A percentile compares a stretch with the other conserved stretches of the same genome.
Evolutionary conservation across 768 basidiomycete genomes (phyloP).

Genomic region (Suillus subluteus): DNA sequence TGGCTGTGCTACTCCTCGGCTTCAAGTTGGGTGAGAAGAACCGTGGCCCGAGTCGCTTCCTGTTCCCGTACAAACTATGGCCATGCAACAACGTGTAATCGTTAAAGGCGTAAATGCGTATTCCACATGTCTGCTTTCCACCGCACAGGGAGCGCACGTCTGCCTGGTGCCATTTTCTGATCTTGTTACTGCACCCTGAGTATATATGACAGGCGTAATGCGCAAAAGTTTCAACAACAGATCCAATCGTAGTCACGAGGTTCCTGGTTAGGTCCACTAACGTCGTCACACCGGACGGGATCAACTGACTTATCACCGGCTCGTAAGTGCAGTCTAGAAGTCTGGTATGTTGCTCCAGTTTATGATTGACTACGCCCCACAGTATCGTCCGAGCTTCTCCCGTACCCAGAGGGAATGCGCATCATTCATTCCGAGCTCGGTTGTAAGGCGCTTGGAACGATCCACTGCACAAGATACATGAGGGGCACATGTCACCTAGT

Average conservation of each 20-base stretch:
- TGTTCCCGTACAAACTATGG: conserved; percentile 6
- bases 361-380: conserved; percentile 5
- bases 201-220: conserved; percentile 8
- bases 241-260: conserved; percentile 3
- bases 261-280: background rate
- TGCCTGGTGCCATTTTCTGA: conserved; percentile 9
- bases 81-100: conserved; percentile 10
- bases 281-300: background rate
- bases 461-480: conserved; percentile 39
- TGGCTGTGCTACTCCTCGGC: conserved; percentile 10
- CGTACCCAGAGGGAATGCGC: background rate
- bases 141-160: conserved; percentile 7
- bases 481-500: conserved; percentile 35
- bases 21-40: conserved; percentile 7
- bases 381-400: background rate
- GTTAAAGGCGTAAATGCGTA: conserved; percentile 25
- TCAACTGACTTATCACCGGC: background rate
- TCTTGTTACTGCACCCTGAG: conserved; percentile 3
- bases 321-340: background rate
- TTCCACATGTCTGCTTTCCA: conserved; percentile 28
- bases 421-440: conserved; percentile 14
- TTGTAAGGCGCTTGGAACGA: conserved; percentile 34
- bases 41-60: conserved; percentile 1
- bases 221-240: conserved; percentile 4
- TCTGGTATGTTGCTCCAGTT: conserved; percentile 1